Evolutionary conservation across 805 yeast species (phyloP), one percentile per base, ranked within the genome.

Genomic region (Wickerhamiella alocasiicola): DNA sequence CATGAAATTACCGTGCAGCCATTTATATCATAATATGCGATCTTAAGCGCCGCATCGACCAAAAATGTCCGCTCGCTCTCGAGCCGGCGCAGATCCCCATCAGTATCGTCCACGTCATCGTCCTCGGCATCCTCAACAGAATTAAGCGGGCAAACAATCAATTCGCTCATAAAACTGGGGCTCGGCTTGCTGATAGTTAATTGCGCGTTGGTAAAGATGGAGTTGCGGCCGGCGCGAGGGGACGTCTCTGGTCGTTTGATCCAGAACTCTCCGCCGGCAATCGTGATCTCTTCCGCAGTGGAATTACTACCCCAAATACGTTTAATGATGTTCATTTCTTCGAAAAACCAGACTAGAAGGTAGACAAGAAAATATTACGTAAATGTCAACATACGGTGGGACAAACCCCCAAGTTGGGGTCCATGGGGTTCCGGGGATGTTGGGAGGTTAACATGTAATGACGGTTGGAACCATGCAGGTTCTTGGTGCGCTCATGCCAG

Each of bases 191-290:
- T 67, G 36, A 88, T 75, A 2, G 77, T 64, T 11, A 88, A 75
- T 28, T 75, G 74, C 2, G 94, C 87, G 50, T 83, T 94, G 44
- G 74, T 78, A 59, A 76, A 87, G 16, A 65, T 56, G 47, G 64
- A 60, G 59, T 91, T 96, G 26, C 76, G 65, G 19, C 76, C 85
- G 6, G 95, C 87, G 56, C 84, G 83, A 9, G 95, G 95, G 2
- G 94, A 81, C 17, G 67, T 69, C 5, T 81, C 80, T 1, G 81
- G 68, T 36, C 97, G 65, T 13, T 80, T 69, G 33, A 88, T 65
- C 54, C 68, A 81, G 35, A 88, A 67, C 60, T 77, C 78, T 3
- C 96, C 97, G 0, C 79, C 70, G 2, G 94, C 83, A 36, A 91
- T 67, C 52, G 71, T 67, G 7, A 76, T 72, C 24, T 83, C 76